Percentiles rank a stretch among this genome's conserved stretches.
These are phyloP conservation scores for Panellus pusillus DNA, from an alignment of 768 basidiomycete genomes.

Conservation along the genomic window DNA sequence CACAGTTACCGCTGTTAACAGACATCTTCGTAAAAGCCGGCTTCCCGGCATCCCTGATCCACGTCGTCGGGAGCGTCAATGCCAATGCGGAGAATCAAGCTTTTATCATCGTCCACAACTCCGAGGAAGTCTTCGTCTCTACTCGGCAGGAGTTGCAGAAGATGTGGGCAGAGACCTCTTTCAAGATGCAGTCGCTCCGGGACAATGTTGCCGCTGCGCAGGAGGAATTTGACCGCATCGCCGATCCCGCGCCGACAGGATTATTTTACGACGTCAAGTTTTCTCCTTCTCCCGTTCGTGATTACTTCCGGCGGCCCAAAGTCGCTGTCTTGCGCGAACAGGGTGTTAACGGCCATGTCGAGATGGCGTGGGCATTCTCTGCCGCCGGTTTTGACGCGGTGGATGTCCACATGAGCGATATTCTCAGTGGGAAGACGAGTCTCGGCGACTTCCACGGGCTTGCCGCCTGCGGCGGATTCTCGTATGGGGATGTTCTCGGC, in stretches of 20 bases:
- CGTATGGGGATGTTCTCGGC: conserved; percentile 96
- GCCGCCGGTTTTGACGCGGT: conserved; percentile 93
- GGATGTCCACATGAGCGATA: conserved; percentile 98
- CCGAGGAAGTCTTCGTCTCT: conserved; percentile 57
- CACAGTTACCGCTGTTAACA: conserved; percentile 54
- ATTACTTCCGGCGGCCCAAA: conserved; percentile 62
- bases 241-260: conserved; percentile 53
- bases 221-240: conserved; percentile 82
- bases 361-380: conserved; percentile 98
- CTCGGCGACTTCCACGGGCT: conserved; percentile 79
- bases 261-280: conserved; percentile 79
- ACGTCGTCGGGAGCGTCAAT: conserved; percentile 73
- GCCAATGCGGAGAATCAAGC: conserved; percentile 53
- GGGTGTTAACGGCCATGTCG: conserved; percentile 95
- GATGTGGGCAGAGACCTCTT: conserved; percentile 95
- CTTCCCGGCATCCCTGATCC: conserved; percentile 76
- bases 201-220: conserved; percentile 77
- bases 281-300: conserved; percentile 35
- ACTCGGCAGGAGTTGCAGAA: conserved; percentile 74
- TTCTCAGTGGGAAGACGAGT: conserved; percentile 67
- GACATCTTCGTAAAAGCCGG: conserved; percentile 64
- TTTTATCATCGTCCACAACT: conserved; percentile 59
- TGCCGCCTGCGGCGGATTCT: conserved; percentile 97
- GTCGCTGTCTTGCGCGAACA: conserved; percentile 97
- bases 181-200: conserved; percentile 84